phyloP scores from a whole-genome alignment of 2,329 filamentous ascomycete genomes.

The Lasiodiplodia sp. region DNA sequence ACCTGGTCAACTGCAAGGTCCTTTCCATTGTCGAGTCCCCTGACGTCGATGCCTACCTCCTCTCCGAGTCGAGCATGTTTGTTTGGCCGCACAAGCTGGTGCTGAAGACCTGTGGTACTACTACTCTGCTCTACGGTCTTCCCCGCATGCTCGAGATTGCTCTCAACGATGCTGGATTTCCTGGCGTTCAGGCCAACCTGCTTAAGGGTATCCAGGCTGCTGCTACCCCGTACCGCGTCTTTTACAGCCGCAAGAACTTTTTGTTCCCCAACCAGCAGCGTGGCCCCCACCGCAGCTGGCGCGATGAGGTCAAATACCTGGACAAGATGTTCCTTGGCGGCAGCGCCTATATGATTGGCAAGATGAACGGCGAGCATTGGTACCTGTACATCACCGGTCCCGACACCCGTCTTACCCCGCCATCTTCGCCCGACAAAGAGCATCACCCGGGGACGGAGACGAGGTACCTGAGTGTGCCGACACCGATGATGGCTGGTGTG shows the following conservation, averaged over 20 bases:
- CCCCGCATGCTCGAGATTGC: slow-evolving; percentile 93
- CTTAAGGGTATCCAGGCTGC: slow-evolving; percentile 73
- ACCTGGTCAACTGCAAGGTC: slow-evolving; percentile 98
- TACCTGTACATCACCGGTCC: slow-evolving; percentile 96
- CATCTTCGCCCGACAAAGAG: slow-evolving; percentile 71
- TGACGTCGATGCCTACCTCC: slow-evolving; percentile 91
- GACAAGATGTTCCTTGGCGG: slow-evolving; percentile 91
- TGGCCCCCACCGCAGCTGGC: slow-evolving; percentile 96
- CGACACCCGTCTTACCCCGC: slow-evolving; percentile 79
- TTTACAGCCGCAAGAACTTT: slow-evolving; percentile 99
- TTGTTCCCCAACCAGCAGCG: slow-evolving; percentile 93
- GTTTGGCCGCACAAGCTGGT: slow-evolving; percentile 99
- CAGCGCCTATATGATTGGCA: slow-evolving; percentile 99
- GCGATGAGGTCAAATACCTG: slow-evolving; percentile 90
- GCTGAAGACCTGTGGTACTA: slow-evolving; percentile 97
- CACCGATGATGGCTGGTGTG: slow-evolving; percentile 58
- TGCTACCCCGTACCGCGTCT: slow-evolving; percentile 91
- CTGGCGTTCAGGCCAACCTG: slow-evolving; percentile 74
- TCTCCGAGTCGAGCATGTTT: slow-evolving; percentile 99
- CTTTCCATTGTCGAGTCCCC: slow-evolving; percentile 93
- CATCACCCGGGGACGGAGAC: slow-evolving; percentile 61
- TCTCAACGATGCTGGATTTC: slow-evolving; percentile 85
- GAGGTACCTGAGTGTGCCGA: slow-evolving; percentile 65
- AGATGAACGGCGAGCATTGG: slow-evolving; percentile 99
- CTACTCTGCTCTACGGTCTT: slow-evolving; percentile 87